Conservation (phyloP, 371 early-diverging fungal species). For the Basidiobolus heterosporus region DNA sequence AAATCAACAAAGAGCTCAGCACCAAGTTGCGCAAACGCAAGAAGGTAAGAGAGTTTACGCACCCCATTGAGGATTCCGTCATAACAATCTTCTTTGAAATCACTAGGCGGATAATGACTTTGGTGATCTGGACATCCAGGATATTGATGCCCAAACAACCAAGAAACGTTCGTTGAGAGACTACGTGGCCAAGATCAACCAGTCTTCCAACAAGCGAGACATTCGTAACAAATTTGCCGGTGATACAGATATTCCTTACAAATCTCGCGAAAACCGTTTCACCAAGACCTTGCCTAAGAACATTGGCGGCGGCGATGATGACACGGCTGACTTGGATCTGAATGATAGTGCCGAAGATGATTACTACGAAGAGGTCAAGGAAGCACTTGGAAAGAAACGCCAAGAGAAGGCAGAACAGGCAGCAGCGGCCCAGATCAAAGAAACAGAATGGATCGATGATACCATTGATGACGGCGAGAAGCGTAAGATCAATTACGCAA, state of each 20-base stretch:
- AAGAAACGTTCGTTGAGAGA: slow-evolving; percentile 51
- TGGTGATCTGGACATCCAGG: slow-evolving; percentile 63
- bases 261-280: slow-evolving; percentile 9
- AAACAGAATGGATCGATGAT: slow-evolving; percentile 12
- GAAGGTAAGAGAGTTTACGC: slow-evolving; percentile 3
- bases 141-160: slow-evolving; percentile 60
- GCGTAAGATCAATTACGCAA: slow-evolving; percentile 70
- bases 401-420: slow-evolving; percentile 10
- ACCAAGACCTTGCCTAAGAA: slow-evolving; percentile 8
- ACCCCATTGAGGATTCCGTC: slow-evolving; percentile 2
- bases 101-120: slow-evolving; percentile 42
- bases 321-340: slow-evolving; percentile 13
- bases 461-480: slow-evolving; percentile 37
- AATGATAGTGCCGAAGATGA: slow-evolving; percentile 25
- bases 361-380: slow-evolving; percentile 21
- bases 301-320: slow-evolving; percentile 6
- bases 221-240: slow-evolving; percentile 34
- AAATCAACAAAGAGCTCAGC: slow-evolving; percentile 8
- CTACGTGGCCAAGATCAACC: slow-evolving; percentile 14
- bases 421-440: slow-evolving; percentile 3
- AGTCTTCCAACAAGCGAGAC: slow-evolving; percentile 16
- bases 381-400: not conserved
- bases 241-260: slow-evolving; percentile 64
- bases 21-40: slow-evolving; percentile 7
- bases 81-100: slow-evolving; percentile 18